Evolutionary conservation across 2,329 filamentous ascomycete genomes (phyloP).

Genomic region (Dactylella cylindrospora): DNA sequence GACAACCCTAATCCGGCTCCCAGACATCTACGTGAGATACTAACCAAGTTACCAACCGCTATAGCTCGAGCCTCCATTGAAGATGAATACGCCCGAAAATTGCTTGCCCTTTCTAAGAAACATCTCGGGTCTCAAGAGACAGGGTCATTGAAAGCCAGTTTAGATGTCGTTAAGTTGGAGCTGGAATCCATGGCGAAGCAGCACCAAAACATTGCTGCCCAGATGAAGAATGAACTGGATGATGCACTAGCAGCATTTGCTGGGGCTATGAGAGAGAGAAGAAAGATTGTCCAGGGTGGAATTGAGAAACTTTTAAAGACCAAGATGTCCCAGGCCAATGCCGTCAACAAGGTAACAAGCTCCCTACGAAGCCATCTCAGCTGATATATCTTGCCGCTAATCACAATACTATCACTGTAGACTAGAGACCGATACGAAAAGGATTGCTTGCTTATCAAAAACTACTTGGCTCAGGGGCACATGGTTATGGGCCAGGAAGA

Average conservation of each 20-base stretch:
- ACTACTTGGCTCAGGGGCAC: constrained; percentile 94
- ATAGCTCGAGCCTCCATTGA: constrained; percentile 86
- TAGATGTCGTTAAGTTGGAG: constrained; percentile 85
- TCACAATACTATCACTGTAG: constrained; percentile 54
- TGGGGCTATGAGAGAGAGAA: constrained; percentile 90
- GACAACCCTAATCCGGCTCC: constrained; percentile 43
- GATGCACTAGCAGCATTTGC: constrained; percentile 89
- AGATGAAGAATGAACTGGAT: constrained; percentile 96
- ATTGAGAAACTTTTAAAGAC: constrained; percentile 92
- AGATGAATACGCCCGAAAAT: constrained; percentile 91
- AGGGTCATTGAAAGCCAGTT: constrained; percentile 77
- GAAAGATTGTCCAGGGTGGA: constrained; percentile 92
- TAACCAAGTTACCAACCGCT: neutral
- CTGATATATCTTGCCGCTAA: constrained; percentile 15
- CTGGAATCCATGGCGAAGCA: constrained; percentile 92
- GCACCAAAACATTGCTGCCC: constrained; percentile 81
- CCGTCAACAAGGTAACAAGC: constrained; percentile 77
- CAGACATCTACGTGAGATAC: neutral
- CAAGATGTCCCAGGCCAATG: constrained; percentile 86
- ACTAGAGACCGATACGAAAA: constrained; percentile 94
- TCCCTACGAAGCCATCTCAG: neutral
- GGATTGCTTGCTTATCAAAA: constrained; percentile 97
- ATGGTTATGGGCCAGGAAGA: constrained; percentile 99
- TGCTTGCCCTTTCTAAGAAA: constrained; percentile 82
- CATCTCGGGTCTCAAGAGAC: constrained; percentile 83